A percentile compares a stretch with the other conserved stretches of the same genome.
Conservation (phyloP, 306 rosid genomes). For the Prunus salicina region DNA sequence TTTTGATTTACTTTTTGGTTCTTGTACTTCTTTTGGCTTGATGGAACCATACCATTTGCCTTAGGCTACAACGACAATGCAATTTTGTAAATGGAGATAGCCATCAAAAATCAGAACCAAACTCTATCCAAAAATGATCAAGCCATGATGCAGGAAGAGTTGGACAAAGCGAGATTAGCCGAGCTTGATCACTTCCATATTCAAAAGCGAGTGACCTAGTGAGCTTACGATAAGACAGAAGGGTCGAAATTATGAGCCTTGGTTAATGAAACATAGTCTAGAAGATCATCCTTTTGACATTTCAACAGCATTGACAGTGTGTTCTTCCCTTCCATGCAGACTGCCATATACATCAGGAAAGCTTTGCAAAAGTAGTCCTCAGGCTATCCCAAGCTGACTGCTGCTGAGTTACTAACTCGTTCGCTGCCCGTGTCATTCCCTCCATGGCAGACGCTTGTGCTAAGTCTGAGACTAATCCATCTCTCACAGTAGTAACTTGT, state of each 20-base stretch:
- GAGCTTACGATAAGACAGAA: neutral
- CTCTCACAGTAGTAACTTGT: conserved; percentile 6
- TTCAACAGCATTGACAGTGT: no score
- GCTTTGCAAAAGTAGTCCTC: neutral
- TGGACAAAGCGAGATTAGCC: neutral
- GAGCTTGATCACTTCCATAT: neutral
- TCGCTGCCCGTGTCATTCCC: neutral
- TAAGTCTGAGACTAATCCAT: neutral
- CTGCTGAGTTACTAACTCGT: neutral
- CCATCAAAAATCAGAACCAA: neutral
- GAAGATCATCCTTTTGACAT: no score
- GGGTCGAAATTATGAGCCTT: neutral
- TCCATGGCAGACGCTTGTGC: conserved; percentile 9
- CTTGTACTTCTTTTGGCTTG: no score
- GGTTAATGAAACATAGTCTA: no score
- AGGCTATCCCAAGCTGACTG: neutral
- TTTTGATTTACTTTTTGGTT: no score
- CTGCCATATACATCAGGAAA: no score
- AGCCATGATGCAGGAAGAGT: neutral
- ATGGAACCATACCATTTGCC: no score
- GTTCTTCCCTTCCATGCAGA: no score
- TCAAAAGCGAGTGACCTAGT: neutral
- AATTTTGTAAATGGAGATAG: no score
- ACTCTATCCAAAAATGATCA: neutral
- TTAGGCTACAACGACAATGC: no score